Evolutionary conservation across 345 rosid genomes (phyloP), one percentile per base, ranked within the genome.

Genomic region (Aethionema arabicum): DNA sequence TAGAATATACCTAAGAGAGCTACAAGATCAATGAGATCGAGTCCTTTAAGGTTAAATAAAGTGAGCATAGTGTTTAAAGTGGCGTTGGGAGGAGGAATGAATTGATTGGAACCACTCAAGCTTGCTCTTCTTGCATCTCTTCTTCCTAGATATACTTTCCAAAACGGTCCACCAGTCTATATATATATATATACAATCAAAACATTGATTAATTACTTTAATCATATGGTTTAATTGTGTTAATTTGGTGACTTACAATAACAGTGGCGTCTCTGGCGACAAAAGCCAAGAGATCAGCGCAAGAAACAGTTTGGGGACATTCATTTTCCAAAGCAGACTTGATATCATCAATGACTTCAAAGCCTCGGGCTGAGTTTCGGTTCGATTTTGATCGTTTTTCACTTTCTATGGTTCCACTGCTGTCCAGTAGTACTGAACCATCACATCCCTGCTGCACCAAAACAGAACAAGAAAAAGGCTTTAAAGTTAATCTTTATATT

Each of bases 111-210:
- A 49, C 74, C 74, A 32, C 62, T 75, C 3, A 85, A 68, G 66
- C 82, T 90, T 10, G 89, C 87, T 7, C 82, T 76, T 65, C 72
- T 82, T 3, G 95, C 81, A 72, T 90, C 95, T 67, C 79, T 76
- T 59, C 95, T 77, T 72, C 97, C 95, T 1, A 87, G 67, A 45
- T 89, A 82, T 39, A 90, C 88, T 69, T 80, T 82, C 93, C 93
- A 87, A 21, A 63, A 52, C 4, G 95, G 89, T 61, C 97, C 95
- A 0, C 89, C 95, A 32, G 85, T 80, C 95, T 87, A 74, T 62
- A 59, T 37, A 37, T n/a, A 35, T 39, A 36, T 21, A 21, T 21
- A 2, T 21, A 9, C n/a, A 37, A 27, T 4, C 11, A 56, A 33
- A 9, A 6, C 7, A 36, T 7, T 2, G 35, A 8, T 11, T 64